phyloP scores from a whole-genome alignment of 2,329 filamentous ascomycete species.

The Metarhizium anisopliae region DNA sequence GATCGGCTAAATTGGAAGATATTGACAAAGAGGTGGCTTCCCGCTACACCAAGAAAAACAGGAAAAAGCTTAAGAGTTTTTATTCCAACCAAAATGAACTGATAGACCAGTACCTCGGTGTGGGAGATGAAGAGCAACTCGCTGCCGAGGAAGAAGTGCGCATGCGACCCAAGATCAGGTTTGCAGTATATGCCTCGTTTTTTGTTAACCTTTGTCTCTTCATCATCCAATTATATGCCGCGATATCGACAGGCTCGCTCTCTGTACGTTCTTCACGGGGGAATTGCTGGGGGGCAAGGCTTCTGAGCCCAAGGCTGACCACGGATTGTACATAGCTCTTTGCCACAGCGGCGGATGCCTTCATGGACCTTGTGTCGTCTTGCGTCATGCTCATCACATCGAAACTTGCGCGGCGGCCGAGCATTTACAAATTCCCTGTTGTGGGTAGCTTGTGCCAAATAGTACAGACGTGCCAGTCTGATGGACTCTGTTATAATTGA shows the following conservation, averaged over 20 bases:
- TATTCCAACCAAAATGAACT: not conserved
- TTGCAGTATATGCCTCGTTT: not conserved
- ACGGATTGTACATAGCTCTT: slow-evolving; percentile 33
- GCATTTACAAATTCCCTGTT: slow-evolving; percentile 54
- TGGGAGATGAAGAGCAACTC: not conserved
- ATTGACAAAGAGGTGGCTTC: not conserved
- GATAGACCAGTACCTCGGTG: not conserved
- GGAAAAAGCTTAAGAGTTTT: not conserved
- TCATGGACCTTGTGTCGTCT: slow-evolving; percentile 57
- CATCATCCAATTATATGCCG: not conserved
- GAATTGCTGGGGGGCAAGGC: too few relatives aligned
- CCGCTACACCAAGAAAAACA: not conserved
- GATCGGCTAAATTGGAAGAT: not conserved
- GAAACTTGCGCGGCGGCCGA: slow-evolving; percentile 47
- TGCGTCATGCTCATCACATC: slow-evolving; percentile 54
- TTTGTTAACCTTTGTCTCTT: not conserved
- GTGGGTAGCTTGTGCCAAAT: slow-evolving; percentile 14
- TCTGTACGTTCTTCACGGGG: not conserved
- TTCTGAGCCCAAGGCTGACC: not conserved
- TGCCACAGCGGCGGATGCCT: slow-evolving; percentile 57
- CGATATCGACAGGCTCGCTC: not conserved
- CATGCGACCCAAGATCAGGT: not conserved
- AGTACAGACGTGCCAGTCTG: slow-evolving; percentile 13
- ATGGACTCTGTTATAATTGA: not conserved
- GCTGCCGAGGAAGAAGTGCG: not conserved